These are phyloP conservation scores for Lepidium africanum DNA, from an alignment of 345 rosid species.

Conservation along the genomic window DNA sequence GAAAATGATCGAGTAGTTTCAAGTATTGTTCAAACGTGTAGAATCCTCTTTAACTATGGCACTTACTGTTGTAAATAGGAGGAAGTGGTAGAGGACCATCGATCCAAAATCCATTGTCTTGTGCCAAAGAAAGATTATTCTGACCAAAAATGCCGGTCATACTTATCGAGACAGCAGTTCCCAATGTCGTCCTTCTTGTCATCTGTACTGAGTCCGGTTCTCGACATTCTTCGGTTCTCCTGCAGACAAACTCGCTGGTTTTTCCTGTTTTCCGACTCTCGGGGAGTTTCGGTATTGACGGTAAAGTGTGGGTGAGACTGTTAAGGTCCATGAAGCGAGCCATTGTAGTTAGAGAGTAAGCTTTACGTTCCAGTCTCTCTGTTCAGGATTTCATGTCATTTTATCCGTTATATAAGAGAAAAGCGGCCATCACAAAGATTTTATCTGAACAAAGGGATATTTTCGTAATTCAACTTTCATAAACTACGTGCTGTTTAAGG, in stretches of 20 bases:
- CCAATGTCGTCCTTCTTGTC: conserved; percentile 52
- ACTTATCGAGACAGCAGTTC: conserved; percentile 48
- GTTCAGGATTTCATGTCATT: background rate
- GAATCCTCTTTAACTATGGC: background rate
- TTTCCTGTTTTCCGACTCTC: background rate
- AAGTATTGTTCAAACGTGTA: background rate
- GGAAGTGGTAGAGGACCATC: conserved; percentile 57
- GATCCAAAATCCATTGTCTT: conserved; percentile 65
- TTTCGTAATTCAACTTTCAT: background rate
- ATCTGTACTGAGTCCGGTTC: conserved; percentile 33
- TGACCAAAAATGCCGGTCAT: conserved; percentile 25
- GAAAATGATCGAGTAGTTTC: background rate
- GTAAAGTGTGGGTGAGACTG: conserved; percentile 10
- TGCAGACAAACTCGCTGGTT: conserved; percentile 1
- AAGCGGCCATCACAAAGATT: conserved; percentile 21
- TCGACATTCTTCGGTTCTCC: conserved; percentile 20
- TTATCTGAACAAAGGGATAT: conserved; percentile 14
- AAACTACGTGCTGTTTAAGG: background rate
- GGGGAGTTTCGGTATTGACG: background rate
- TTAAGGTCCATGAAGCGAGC: conserved; percentile 21
- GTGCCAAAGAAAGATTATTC: conserved; percentile 40
- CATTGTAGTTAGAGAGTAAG: conserved; percentile 5
- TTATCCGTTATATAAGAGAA: conserved; percentile 14
- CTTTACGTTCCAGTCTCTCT: background rate
- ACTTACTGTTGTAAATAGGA: conserved; percentile 62